Conservation (phyloP, 257 asterid genomes). For the Osmanthus fragrans region DNA sequence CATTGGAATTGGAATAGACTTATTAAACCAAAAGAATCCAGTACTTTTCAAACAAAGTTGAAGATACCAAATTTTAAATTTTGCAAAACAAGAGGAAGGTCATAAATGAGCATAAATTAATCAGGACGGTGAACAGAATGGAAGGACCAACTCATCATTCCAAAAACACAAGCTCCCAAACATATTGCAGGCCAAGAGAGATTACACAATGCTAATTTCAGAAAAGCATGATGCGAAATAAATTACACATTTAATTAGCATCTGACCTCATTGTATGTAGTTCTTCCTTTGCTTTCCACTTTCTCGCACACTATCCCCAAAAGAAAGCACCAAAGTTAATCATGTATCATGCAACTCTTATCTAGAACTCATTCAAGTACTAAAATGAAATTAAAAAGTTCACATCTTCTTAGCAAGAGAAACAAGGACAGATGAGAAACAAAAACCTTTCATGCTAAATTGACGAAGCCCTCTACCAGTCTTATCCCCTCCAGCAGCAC, state of each 20-base stretch:
- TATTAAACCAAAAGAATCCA: neutral
- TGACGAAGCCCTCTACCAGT: constrained; percentile 98
- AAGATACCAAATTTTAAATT: neutral
- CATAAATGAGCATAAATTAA: neutral
- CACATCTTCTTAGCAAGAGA: neutral
- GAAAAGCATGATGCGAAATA: neutral
- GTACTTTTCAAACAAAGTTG: neutral
- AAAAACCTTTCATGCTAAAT: constrained; percentile 96
- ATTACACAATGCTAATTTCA: neutral
- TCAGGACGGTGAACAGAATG: neutral
- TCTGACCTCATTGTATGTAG: constrained; percentile 95
- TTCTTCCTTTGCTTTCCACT: constrained; percentile 99
- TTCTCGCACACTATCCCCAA: constrained; percentile 83
- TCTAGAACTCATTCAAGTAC: constrained; percentile 9
- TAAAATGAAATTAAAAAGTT: neutral
- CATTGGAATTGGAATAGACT: neutral
- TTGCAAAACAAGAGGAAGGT: neutral
- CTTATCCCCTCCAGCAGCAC: constrained; percentile 89
- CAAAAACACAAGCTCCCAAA: neutral
- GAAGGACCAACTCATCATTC: neutral
- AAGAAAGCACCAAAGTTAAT: constrained; percentile 25
- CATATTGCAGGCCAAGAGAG: neutral
- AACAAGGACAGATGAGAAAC: constrained; percentile 10
- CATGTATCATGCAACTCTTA: constrained; percentile 14
- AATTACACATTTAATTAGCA: neutral